Evolutionary conservation across 2,329 filamentous ascomycete genomes (phyloP), one percentile per base, ranked within the genome.

Genomic region (Cladosporium sp.): DNA sequence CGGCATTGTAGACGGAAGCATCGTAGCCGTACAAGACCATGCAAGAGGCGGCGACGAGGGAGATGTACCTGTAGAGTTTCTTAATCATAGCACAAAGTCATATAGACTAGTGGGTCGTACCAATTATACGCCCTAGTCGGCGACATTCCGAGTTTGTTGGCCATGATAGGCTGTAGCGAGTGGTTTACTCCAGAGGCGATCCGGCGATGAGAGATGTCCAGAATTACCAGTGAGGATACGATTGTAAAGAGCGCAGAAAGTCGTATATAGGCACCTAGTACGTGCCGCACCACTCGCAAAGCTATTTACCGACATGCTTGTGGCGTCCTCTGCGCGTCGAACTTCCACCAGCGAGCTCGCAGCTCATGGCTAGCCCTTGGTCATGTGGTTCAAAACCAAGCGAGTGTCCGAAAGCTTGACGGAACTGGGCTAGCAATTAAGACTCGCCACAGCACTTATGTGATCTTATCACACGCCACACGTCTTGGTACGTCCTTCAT

Each of bases 21-120:
- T 89, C 87, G 70, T 89, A 89, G 59, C 87, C 87, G 70, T 89
- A 89, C 45, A 90, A 78, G 20, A 89, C 85, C 87, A 89, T 89
- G 72, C 85, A 89, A 71, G 85, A 84, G 67, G 87, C 86, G 59
- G 87, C 87, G 64, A 89, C 84, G 52, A 88, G 77, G 60, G 85
- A 86, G 64, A 88, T 84, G 75, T 86, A 88, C 84, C 84, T 82
- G 43, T 30, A 40, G 9, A 58, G 17, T 56, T 38, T 17, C n/a
- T 57, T n/a, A 49, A 30, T 2, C 67, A 78, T 25, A 36, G 17
- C 17, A 17, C 5, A 8, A 34, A 8, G 11, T 30, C 2, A 40
- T 8, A 34, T 17, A 15, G 77, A 77, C 79, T 3, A n/a, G 22
- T 20, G n/a, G 20, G 34, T 12, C 37, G 19, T 43, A 54, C 51